A percentile compares a stretch with the other conserved stretches of the same genome.
Evolutionary conservation across 208 protist genomes (phyloP).

Genomic region (Leishmania arabica): DNA sequence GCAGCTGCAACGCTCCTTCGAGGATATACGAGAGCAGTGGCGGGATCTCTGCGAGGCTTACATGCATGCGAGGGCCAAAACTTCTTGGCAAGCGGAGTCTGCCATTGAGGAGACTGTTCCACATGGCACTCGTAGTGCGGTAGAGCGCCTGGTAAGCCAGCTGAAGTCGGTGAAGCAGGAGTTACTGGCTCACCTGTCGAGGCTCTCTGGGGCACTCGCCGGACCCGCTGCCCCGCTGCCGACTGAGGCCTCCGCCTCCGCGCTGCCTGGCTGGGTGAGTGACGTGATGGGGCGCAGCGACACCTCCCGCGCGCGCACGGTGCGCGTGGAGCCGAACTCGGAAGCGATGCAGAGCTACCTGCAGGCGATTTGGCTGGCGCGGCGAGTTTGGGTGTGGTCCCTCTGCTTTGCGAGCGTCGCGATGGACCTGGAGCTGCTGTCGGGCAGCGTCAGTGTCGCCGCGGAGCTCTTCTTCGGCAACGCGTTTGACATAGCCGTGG

Average conservation of each 20-base stretch:
- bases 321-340: background rate
- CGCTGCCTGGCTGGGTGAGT: conserved; percentile 4
- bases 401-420: conserved; percentile 43
- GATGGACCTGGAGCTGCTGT: conserved; percentile 70
- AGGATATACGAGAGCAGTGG: conserved; percentile 62
- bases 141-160: conserved; percentile 52
- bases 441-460: conserved; percentile 50
- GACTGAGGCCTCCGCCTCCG: background rate
- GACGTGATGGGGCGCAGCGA: background rate
- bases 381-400: conserved; percentile 65
- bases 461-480: conserved; percentile 31
- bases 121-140: background rate
- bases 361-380: conserved; percentile 23
- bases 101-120: background rate
- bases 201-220: background rate
- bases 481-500: background rate
- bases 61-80: background rate
- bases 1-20: conserved; percentile 50
- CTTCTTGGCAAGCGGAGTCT: too few species aligned
- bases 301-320: too few species aligned
- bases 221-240: background rate
- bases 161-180: conserved; percentile 78
- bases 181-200: conserved; percentile 41
- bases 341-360: conserved; percentile 18
- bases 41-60: conserved; percentile 11